Base-by-base conservation (phyloP, 2,329 filamentous ascomycete species). In the Diaporthe helianthi region DNA sequence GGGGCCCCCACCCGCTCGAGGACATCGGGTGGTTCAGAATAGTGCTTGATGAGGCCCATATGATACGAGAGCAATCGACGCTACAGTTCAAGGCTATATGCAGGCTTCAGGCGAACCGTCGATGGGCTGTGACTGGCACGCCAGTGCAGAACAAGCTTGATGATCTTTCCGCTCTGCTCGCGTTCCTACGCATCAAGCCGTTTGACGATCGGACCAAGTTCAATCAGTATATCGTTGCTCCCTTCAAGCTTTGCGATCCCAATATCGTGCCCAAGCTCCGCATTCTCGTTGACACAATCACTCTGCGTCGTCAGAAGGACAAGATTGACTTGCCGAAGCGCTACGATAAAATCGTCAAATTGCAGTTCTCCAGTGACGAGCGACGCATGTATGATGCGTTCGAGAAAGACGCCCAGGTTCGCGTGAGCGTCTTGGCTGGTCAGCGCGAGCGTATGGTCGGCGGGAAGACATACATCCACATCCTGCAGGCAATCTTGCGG, bases 101-200 rank as follows among this genome's bases (percentile, higher is more conserved):
- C 73, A 87, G 89, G 24, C 83, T 98, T 3, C 86, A 92, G 71
- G 93, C 94, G 2, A 87, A 92, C 76, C 89, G 94, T 38, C 90
- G 94, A 41, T 99, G 96, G 96, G 95, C 94, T 3, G 93, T 98
- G n/a, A 98, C 96, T 0, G 96, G 95, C 67, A 98, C 96, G 0
- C 96, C 94, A 0, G 93, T 98, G 10, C 95, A 98, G 79, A 99
- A 99, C 76, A 90, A 93, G 4, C 85, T 98, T 2, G 94, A 97
- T 73, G 96, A 99, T 78, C 85, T 98, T 26, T 92, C 93, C 17
- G 92, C 95, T 1, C 83, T 98, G 3, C 89, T 97, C 69, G 92
- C 91, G 38, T 98, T 98, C 76, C 83, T 98, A 51, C 89, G 92
- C 17, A 83, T 98, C 17, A 89, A 90, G 74, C 95, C 95, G 0